Base-by-base conservation (phyloP, 2,329 filamentous ascomycete species). In the Endothia cerciana region DNA sequence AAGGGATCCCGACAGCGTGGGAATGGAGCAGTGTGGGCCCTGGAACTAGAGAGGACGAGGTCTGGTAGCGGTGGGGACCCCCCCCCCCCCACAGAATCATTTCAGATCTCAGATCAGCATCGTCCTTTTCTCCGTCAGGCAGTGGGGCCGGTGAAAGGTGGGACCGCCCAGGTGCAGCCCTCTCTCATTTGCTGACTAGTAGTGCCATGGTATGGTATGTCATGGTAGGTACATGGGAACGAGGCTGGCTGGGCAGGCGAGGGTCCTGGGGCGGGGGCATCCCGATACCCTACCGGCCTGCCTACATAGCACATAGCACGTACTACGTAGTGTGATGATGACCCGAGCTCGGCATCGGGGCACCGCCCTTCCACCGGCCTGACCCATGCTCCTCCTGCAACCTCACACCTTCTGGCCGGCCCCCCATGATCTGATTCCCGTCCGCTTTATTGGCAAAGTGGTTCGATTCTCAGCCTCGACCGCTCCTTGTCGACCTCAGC, bases 31-130 rank as follows among this genome's bases (percentile, higher is more conserved):
- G 13, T 55, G 51, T 55, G 30, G 30, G 51, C 22, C 45, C 47
- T 49, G 47, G 22, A 25, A 49, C 47, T 49, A 49, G 22, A 28
- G 13, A 22, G 28, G 47, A 28, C 22, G 11, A 28, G 47, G 47
- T 25, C 47, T 49, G 47, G 47, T 7, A 11, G 47, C 15, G 15
- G 22, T 49, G 45, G 45, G n/a, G 45, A 45, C 3, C 30, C 51
- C 15, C 30, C 17, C 28, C 33, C 49, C 51, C 49, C 51, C 51
- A 55, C 51, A 55, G n/a, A 55, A 36, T 36, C 28, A 11, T 17
- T n/a, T n/a, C 28, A 30, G 51, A 55, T 55, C 51, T 55, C 51
- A 55, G 51, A 55, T 55, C 51, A 55, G 51, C 51, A 36, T 55
- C 51, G 51, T n/a, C 51, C 17, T 55, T 51, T 36, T 55, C 51